Evolutionary conservation across 148 eudicot genomes (phyloP).

Genomic region (Rhododendron williamsianum): DNA sequence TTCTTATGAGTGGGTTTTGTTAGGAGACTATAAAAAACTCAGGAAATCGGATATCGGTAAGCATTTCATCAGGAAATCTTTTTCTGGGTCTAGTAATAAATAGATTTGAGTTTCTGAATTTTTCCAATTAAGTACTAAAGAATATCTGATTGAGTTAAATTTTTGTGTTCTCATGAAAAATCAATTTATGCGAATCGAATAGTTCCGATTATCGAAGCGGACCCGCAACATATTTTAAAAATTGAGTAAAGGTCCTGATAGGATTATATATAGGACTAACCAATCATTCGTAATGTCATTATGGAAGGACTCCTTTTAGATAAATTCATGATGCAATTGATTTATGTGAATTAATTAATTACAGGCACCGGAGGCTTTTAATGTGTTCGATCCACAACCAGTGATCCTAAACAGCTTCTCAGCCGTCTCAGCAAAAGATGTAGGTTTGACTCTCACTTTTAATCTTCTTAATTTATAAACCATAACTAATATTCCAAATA

Average conservation of each 20-base stretch:
- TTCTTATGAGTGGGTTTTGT: too few species aligned
- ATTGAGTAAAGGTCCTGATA: neutral
- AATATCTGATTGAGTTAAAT: neutral
- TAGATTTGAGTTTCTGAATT: too few species aligned
- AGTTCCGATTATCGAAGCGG: neutral
- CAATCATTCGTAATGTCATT: neutral
- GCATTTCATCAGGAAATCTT: neutral
- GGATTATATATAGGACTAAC: too few species aligned
- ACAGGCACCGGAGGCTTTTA: slow-evolving; percentile 66
- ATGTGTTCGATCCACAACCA: slow-evolving; percentile 53
- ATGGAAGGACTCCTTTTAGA: neutral
- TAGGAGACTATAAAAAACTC: too few species aligned
- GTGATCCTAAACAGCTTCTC: slow-evolving; percentile 34
- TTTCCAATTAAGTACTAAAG: neutral
- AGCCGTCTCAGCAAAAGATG: slow-evolving; percentile 55
- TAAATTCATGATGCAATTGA: neutral
- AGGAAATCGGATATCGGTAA: too few species aligned
- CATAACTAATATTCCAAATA: neutral
- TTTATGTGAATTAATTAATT: neutral
- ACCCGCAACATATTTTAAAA: neutral
- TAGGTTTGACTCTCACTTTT: slow-evolving; percentile 24
- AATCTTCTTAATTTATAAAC: neutral
- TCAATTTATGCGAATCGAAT: neutral
- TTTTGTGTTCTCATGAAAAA: too few species aligned
- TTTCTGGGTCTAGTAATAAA: too few species aligned